Evolutionary conservation across 2,329 filamentous ascomycete genomes (phyloP), one percentile per base, ranked within the genome.

Genomic region (Calonectria leucothoes): DNA sequence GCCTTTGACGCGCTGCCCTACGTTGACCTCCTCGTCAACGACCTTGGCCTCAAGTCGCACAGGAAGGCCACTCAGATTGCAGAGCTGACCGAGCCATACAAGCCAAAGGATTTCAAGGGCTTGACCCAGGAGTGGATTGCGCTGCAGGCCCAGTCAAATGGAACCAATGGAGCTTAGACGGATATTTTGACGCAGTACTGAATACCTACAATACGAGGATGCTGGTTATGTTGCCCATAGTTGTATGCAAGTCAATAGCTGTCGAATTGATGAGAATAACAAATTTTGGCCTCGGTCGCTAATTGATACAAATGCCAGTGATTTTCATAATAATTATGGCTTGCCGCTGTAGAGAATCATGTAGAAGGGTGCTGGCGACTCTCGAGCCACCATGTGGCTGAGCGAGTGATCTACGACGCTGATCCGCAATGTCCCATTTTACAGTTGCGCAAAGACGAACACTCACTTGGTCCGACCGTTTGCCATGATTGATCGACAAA

Each of bases 1-100:
- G 92, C 94, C 17, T 95, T 95, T 79, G 94, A 96, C 92, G 94
- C 82, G 78, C 73, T 93, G 45, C 91, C 90, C 4, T 93, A 91
- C 80, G 72, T 77, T 8, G 78, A 82, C 31, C 71, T 92, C 79
- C 82, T 96, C 78, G 81, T 94, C 59, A 83, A 85, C 6, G 94
- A 96, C 82, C 78, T 95, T 61, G 92, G 91, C 0, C 82, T 95
- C 68, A 84, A 87, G 31, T 33, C 61, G 5, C 69, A 72, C 15
- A 31, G 74, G 29, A 74, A 76, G 59, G 45, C n/a, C 4, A 63
- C 59, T 1, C 31, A 23, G n/a, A 35, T 67, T 25, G 42, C 48
- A 15, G 74, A 76, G 31, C 17, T 74, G 20, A 59, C 59, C 1
- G 64, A 65, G 29, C 49, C 70, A 14, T 74, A 76, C 20, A 79